Evolutionary conservation across 768 basidiomycete genomes (phyloP).

Genomic region (Hemileccinum impolitum): DNA sequence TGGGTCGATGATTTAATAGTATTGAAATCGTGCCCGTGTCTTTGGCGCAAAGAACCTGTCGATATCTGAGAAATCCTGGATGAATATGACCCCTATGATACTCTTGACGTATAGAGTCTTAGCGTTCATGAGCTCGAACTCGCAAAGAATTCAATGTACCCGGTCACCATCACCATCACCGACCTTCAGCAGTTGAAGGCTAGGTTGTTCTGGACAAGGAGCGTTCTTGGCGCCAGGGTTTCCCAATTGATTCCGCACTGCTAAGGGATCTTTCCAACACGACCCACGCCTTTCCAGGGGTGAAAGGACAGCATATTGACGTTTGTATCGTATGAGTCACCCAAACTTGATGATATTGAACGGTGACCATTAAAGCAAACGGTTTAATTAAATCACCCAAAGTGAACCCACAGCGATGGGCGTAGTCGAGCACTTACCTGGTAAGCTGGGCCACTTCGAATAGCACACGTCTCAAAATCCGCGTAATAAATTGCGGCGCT

Average conservation of each 20-base stretch:
- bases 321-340: not conserved
- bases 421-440: not conserved
- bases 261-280: not conserved
- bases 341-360: not conserved
- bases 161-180: not conserved
- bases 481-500: not conserved
- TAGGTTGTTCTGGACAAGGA: not conserved
- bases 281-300: slow-evolving; percentile 8
- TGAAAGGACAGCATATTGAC: not conserved
- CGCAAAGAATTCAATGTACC: slow-evolving; percentile 7
- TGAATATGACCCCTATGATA: slow-evolving; percentile 1
- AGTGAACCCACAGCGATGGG: not conserved
- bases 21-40: slow-evolving; percentile 1
- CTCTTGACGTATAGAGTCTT: slow-evolving; percentile 18
- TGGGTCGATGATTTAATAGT: slow-evolving; percentile 42
- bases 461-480: not conserved
- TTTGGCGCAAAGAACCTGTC: slow-evolving; percentile 1
- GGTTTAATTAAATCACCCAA: not conserved
- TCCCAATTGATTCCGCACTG: not conserved
- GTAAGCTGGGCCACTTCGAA: not conserved
- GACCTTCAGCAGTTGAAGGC: not conserved
- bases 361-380: not conserved
- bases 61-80: slow-evolving; percentile 1
- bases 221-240: not conserved
- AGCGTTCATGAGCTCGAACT: slow-evolving; percentile 4